Evolutionary conservation across 2,329 filamentous ascomycete genomes (phyloP).

Genomic region (Fusarium sp.): DNA sequence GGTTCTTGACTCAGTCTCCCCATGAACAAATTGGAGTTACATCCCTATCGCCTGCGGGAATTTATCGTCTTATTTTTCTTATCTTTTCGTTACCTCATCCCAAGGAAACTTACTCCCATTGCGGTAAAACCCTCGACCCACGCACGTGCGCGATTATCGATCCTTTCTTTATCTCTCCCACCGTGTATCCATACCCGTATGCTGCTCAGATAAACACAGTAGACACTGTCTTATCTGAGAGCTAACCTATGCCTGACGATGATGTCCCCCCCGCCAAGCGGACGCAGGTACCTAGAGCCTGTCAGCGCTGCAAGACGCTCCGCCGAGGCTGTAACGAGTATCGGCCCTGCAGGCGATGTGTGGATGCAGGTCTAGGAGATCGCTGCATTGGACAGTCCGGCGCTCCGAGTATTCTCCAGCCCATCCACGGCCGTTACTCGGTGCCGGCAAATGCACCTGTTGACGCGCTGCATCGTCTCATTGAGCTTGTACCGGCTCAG

Average conservation of each 20-base stretch:
- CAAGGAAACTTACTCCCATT: not conserved
- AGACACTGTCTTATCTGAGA: not conserved
- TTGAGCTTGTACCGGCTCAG: constrained; percentile 46
- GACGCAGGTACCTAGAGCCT: constrained; percentile 55
- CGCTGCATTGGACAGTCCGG: constrained; percentile 47
- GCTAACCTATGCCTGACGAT: constrained; percentile 13
- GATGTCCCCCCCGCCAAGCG: constrained; percentile 45
- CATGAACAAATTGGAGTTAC: not conserved
- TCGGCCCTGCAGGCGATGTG: constrained; percentile 55
- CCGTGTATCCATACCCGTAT: not conserved
- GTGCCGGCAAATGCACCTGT: not conserved
- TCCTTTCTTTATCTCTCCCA: not conserved
- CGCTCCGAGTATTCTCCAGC: constrained; percentile 5
- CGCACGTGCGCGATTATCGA: constrained; percentile 29
- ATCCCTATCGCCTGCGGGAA: not conserved
- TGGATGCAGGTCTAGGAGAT: constrained; percentile 52
- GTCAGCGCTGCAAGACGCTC: constrained; percentile 53
- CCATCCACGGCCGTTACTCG: constrained; percentile 1
- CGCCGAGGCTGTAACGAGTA: constrained; percentile 56
- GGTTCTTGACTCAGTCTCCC: not conserved
- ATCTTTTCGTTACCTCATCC: constrained; percentile 24
- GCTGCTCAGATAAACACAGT: not conserved
- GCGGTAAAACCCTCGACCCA: not conserved
- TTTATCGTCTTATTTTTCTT: constrained; percentile 1
- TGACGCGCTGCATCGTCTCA: constrained; percentile 39